Base-by-base conservation (phyloP, 805 yeast species). In the Vanderwaltozyma polyspora region DNA sequence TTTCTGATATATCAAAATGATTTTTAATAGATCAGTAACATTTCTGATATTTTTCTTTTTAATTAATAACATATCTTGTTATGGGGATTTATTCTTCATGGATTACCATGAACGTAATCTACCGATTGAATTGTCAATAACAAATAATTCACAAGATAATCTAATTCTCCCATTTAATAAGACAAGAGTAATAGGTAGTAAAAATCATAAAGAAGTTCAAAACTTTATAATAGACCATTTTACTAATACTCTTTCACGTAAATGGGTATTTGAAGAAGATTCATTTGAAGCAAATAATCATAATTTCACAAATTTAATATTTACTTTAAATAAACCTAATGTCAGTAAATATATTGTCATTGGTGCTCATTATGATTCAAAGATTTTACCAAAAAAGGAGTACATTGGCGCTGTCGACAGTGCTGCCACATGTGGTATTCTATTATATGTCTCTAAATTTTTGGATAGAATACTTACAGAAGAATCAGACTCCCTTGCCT, bases 331-430 rank as follows among this genome's bases (percentile, higher is more conserved):
- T 12, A 28, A 36, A 6, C 24, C 25, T 7, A 45, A 45, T 5
- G 45, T 44, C 2, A 41, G 48, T 3, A 49, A 49, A 13, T 57
- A 60, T 22, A 38, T 66, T 7, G 55, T 64, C 5, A 41, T 73
- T 3, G 69, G 70, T 4, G 79, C 75, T 0, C 80, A 74, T 42
- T 74, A 71, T 42, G 80, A 74, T 45, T 63, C 76, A 1, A 66
- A 67, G 41, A 36, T 55, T 11, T 34, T 55, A 8, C 47, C 48
- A 6, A 76, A 77, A 2, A 56, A 53, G n/a, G 78, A 76, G 5
- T 73, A 74, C 37, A 52, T 72, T 22, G 80, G 80, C 6, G 80
- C 77, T 1, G 68, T 63, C 19, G 80, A 74, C 45, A 68, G 76
- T 36, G 77, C 76, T 3, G 72, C 66, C 1, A 70, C 79, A 1